Conservation (phyloP, 2,329 filamentous ascomycete species). For the Cercospora berteroae region DNA sequence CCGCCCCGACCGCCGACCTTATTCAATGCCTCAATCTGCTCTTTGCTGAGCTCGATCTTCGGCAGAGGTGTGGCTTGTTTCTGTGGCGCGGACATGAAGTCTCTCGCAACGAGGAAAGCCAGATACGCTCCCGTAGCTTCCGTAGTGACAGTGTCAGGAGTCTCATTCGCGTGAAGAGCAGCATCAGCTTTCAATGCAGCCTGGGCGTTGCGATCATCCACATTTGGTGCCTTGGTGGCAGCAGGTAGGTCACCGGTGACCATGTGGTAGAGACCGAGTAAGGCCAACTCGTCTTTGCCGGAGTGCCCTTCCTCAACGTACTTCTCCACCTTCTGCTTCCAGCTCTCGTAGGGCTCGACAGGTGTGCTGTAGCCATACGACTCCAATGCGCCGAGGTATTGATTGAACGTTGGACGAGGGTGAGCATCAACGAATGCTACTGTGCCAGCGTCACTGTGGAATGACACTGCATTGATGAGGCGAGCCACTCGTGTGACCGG, state of each 20-base stretch:
- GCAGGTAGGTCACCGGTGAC: constrained; percentile 67
- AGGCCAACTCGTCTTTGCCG: constrained; percentile 66
- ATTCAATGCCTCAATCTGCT: constrained; percentile 50
- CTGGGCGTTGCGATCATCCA: constrained; percentile 70
- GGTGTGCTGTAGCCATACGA: constrained; percentile 71
- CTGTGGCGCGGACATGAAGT: constrained; percentile 57
- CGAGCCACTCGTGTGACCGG: constrained; percentile 80
- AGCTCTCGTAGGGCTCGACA: constrained; percentile 64
- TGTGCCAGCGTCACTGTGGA: constrained; percentile 51
- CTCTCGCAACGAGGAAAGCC: constrained; percentile 60
- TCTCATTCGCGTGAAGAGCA: constrained; percentile 52
- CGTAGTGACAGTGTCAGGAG: constrained; percentile 56
- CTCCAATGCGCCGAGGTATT: constrained; percentile 69
- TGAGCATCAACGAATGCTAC: constrained; percentile 79
- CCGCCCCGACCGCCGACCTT: constrained; percentile 55
- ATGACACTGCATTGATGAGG: constrained; percentile 71
- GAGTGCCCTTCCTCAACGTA: constrained; percentile 62
- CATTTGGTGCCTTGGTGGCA: constrained; percentile 68
- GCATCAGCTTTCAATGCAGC: constrained; percentile 63
- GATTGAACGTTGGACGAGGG: constrained; percentile 73
- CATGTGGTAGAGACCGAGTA: constrained; percentile 74
- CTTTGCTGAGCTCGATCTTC: constrained; percentile 44
- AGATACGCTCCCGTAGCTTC: constrained; percentile 64
- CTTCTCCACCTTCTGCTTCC: constrained; percentile 65
- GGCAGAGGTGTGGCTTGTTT: constrained; percentile 42